Conservation (phyloP, 805 yeast genomes). For the Candida ortonii region DNA sequence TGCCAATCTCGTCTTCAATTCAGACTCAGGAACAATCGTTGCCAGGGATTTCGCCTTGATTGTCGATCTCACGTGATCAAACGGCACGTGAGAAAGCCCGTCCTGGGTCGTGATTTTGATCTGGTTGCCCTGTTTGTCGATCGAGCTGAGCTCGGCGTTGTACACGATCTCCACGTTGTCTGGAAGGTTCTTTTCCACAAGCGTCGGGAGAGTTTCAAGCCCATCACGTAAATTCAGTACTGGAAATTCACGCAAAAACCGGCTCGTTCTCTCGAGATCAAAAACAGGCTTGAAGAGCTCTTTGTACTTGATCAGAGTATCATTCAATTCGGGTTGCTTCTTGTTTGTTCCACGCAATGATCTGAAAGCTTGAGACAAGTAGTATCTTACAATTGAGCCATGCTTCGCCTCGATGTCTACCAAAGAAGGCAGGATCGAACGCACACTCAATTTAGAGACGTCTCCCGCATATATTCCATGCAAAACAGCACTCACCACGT, state of each 20-base stretch:
- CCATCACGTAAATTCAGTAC: conserved; percentile 59
- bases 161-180: conserved; percentile 42
- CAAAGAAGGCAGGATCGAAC: conserved; percentile 54
- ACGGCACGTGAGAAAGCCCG: conserved; percentile 19
- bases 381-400: conserved; percentile 55
- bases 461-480: conserved; percentile 96
- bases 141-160: conserved; percentile 24
- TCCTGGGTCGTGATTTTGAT: conserved; percentile 2
- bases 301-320: conserved; percentile 38
- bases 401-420: conserved; percentile 54
- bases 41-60: conserved; percentile 45
- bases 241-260: conserved; percentile 50
- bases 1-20: conserved; percentile 16
- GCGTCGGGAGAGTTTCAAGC: conserved; percentile 48
- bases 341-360: conserved; percentile 14
- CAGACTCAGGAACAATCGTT: conserved; percentile 24
- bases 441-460: conserved; percentile 58
- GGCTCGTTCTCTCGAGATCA: conserved; percentile 37
- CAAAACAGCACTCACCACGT: conserved; percentile 74
- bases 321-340: conserved; percentile 20
- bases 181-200: conserved; percentile 38
- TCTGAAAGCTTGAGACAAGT: conserved; percentile 35
- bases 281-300: conserved; percentile 38
- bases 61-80: conserved; percentile 62
- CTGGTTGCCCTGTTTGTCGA: conserved; percentile 17